These are phyloP conservation scores for Fusarium dimerum DNA, from an alignment of 2,329 filamentous ascomycete species.

Conservation along the genomic window DNA sequence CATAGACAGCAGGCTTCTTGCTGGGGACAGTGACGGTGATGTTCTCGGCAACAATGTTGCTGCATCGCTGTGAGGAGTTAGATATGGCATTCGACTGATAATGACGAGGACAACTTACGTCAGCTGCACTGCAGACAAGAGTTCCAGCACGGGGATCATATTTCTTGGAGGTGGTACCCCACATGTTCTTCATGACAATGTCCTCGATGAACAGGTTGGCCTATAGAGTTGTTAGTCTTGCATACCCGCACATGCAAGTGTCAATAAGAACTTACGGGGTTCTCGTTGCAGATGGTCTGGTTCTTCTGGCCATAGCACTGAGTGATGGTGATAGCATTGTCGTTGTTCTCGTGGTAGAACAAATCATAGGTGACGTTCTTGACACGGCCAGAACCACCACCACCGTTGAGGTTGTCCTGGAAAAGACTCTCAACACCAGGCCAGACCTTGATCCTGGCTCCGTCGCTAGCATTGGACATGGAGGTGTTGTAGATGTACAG, in stretches of 20 bases:
- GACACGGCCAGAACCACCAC: constrained; percentile 54
- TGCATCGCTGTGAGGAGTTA: constrained; percentile 20
- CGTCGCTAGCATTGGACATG: constrained; percentile 62
- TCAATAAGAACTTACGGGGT: constrained; percentile 11
- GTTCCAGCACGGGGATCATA: constrained; percentile 32
- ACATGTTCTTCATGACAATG: constrained; percentile 32
- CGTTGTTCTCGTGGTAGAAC: constrained; percentile 62
- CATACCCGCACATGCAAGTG: background rate
- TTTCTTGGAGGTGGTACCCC: constrained; percentile 31
- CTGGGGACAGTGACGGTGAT: constrained; percentile 26
- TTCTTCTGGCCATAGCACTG: constrained; percentile 32
- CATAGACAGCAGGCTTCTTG: constrained; percentile 20
- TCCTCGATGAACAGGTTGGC: constrained; percentile 30
- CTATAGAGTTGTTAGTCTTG: constrained; percentile 9
- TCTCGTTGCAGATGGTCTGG: constrained; percentile 27
- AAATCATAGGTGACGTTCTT: constrained; percentile 68
- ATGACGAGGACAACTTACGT: constrained; percentile 17
- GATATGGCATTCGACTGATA: accelerated
- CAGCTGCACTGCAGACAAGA: constrained; percentile 31
- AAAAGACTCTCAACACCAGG: constrained; percentile 46
- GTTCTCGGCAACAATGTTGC: constrained; percentile 24
- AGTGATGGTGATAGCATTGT: constrained; percentile 39
- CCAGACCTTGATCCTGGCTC: constrained; percentile 75
- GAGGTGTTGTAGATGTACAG: constrained; percentile 64
- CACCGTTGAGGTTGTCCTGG: constrained; percentile 57